Conservation (phyloP, 1,139 yeast genomes). For the Hanseniaspora sp. region DNA sequence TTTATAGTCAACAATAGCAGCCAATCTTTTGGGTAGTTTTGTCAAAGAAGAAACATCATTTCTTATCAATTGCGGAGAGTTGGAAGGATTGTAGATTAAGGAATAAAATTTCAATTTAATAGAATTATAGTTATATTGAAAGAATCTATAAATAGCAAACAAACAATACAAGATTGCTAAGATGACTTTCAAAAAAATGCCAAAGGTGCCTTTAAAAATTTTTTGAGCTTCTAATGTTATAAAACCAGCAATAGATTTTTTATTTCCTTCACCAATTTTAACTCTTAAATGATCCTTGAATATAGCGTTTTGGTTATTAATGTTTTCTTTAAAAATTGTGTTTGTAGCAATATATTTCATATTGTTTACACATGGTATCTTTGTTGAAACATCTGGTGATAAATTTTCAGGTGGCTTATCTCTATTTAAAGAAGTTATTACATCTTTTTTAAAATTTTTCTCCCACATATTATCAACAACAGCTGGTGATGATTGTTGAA, state of each 20-base stretch:
- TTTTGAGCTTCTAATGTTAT: constrained; percentile 16
- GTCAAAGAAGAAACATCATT: constrained; percentile 62
- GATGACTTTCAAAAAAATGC: constrained; percentile 34
- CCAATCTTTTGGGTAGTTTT: constrained; percentile 68
- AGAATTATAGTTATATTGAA: constrained; percentile 45
- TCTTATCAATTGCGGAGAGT: constrained; percentile 76
- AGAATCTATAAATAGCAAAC: constrained; percentile 45
- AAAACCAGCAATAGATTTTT: constrained; percentile 17
- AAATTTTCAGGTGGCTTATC: constrained; percentile 14
- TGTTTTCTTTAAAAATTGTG: background rate
- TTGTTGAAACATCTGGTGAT: constrained; percentile 4
- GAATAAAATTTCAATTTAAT: constrained; percentile 48
- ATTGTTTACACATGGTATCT: constrained; percentile 3
- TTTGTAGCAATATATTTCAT: constrained; percentile 1
- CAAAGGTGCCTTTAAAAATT: background rate
- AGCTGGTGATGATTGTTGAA: background rate
- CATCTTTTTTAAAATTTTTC: background rate
- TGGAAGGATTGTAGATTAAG: constrained; percentile 65
- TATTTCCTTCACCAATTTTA: constrained; percentile 7
- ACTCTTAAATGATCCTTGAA: background rate
- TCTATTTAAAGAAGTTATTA: background rate
- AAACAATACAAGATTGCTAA: constrained; percentile 45
- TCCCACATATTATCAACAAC: too few species aligned
- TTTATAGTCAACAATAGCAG: constrained; percentile 59
- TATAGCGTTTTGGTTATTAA: background rate